Conservation (phyloP, 2,329 filamentous ascomycete genomes). For the Hypoxylon sp. region DNA sequence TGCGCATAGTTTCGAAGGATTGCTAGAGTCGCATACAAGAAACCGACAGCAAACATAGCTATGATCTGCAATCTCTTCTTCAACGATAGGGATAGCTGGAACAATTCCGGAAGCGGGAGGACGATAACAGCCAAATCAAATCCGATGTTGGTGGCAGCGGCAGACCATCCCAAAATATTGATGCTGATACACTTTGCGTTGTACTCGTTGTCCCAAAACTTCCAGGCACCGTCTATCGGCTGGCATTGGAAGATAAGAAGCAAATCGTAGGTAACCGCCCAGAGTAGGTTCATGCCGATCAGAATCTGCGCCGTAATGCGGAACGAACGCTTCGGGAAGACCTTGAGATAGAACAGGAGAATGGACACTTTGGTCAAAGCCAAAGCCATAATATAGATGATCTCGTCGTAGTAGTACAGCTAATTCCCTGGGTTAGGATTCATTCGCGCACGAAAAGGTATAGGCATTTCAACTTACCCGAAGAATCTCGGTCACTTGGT, state of each 20-base stretch:
- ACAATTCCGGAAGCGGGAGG: slow-evolving; percentile 46
- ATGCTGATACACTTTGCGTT: slow-evolving; percentile 45
- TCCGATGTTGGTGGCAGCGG: slow-evolving; percentile 46
- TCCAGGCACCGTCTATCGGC: slow-evolving; percentile 45
- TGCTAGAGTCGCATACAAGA: slow-evolving; percentile 41
- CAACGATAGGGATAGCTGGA: slow-evolving; percentile 42
- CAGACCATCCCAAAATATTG: slow-evolving; percentile 46
- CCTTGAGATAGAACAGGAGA: slow-evolving; percentile 49
- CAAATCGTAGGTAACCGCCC: slow-evolving; percentile 41
- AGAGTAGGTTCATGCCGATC: slow-evolving; percentile 43
- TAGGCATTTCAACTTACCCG: slow-evolving; percentile 39
- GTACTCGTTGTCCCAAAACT: slow-evolving; percentile 46
- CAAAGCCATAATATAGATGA: slow-evolving; percentile 45
- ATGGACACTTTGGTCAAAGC: slow-evolving; percentile 49
- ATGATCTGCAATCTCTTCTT: slow-evolving; percentile 47
- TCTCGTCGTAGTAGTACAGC: slow-evolving; percentile 45
- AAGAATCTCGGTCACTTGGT: slow-evolving; percentile 54
- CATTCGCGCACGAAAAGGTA: not conserved
- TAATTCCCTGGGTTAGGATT: slow-evolving; percentile 19
- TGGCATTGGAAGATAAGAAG: slow-evolving; percentile 46
- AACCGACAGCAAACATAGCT: slow-evolving; percentile 49
- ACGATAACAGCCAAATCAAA: slow-evolving; percentile 45
- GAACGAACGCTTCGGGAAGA: slow-evolving; percentile 45
- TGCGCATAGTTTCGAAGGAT: not conserved
- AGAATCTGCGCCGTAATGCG: slow-evolving; percentile 40